Percentiles rank a stretch among this genome's conserved stretches.
phyloP scores from a whole-genome alignment of 352 stramenopile species.

The Phytopythium delawarense region DNA sequence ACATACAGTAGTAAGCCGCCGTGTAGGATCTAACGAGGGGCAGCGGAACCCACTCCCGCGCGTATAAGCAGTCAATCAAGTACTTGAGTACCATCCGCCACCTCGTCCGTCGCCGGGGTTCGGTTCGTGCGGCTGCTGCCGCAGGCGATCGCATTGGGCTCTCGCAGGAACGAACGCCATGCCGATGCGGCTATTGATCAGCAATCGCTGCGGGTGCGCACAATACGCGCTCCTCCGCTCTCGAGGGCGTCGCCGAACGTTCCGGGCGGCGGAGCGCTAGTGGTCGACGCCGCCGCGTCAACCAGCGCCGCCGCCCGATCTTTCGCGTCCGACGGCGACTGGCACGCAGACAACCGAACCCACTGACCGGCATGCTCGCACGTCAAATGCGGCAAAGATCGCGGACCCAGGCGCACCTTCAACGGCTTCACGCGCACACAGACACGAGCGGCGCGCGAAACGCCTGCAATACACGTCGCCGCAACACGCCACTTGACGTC shows the following conservation, averaged over 20 bases:
- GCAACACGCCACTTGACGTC: background rate
- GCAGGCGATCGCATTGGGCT: too few species aligned
- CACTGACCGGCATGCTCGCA: background rate
- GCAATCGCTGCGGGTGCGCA: background rate
- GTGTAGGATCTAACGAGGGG: background rate
- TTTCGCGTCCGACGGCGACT: background rate
- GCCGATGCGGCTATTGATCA: background rate
- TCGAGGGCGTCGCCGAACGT: background rate
- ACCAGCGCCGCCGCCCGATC: background rate
- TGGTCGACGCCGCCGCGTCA: background rate
- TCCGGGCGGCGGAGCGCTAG: background rate
- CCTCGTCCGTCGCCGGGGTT: too few species aligned
- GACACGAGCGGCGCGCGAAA: background rate
- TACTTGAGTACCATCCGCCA: too few species aligned
- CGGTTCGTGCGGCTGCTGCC: too few species aligned
- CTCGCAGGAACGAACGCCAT: too few species aligned
- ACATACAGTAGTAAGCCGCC: conserved; percentile 5
- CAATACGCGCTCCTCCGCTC: background rate
- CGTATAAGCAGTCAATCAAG: conserved; percentile 3
- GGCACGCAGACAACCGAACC: background rate
- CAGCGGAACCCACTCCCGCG: background rate
- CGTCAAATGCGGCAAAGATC: background rate
- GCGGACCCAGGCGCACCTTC: background rate
- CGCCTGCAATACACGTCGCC: background rate
- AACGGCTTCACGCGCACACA: background rate